Base-by-base conservation (phyloP, 768 basidiomycete genomes). In the Sporobolomyces pararoseus region DNA sequence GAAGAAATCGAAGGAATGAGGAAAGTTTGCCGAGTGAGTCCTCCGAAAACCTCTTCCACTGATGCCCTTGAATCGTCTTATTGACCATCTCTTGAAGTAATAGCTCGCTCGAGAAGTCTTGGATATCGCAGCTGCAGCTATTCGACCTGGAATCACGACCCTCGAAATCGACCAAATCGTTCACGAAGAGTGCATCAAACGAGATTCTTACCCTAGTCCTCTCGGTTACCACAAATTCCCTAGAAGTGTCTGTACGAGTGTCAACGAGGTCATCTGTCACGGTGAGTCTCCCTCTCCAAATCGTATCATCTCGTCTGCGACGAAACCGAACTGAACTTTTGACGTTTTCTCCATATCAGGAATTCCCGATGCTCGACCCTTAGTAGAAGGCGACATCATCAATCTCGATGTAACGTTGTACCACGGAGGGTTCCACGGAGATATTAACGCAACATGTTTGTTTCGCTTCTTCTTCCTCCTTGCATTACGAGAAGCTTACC, bases 121-220 rank as follows among this genome's bases (percentile, higher is more conserved):
- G 29, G 94, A 98, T 79, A 83, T 90, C 65, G 88, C 90, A 19
- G 96, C 95, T 0, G 85, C 93, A 1, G 85, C 87, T 77, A 82
- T 98, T 69, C 83, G 85, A 47, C 91, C 93, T 27, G 96, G 96
- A 47, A 85, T 96, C 50, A 96, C 95, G 21, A 97, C 96, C 2
- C 94, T 98, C 78, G 91, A 93, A 78, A 84, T 99, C 35, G 96
- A 99, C 80, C 87, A 85, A 67, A 87, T 97, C 71, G 92, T 95
- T 19, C 96, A 99, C 81, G 86, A 90, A 73, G 96, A 89, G 21
- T 89, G 84, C 74, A 87, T 98, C 71, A 88, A 95, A 81, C 84
- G 94, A 60, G 87, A 91, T 72, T 86, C 90, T 23, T 99, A 99
- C 80, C 96, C 96, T 2, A 92, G 90, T 29, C 91, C 96, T 51